These are phyloP conservation scores for Centaurea solstitialis DNA, from an alignment of 129 eudicot genomes.

Conservation along the genomic window DNA sequence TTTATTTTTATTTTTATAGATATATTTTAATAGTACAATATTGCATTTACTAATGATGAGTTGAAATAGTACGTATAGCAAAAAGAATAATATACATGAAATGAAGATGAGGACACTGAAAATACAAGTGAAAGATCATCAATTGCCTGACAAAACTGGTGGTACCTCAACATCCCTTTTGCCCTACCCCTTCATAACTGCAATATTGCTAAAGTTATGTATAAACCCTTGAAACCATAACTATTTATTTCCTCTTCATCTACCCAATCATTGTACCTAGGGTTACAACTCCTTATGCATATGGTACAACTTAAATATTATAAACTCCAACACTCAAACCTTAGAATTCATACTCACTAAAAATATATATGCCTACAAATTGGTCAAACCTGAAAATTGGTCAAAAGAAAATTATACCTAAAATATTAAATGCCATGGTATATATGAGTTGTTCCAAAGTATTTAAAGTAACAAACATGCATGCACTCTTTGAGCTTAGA, in stretches of 20 bases:
- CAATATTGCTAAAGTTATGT: background rate
- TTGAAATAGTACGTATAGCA: constrained; percentile 9
- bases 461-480: no score
- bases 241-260: background rate
- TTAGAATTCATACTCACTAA: no score
- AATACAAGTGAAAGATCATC: constrained; percentile 21
- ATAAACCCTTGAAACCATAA: background rate
- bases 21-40: background rate
- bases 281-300: background rate
- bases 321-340: no score
- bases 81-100: constrained; percentile 13
- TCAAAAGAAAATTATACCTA: no score
- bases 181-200: constrained; percentile 27
- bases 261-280: background rate
- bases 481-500: no score
- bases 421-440: no score
- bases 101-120: constrained; percentile 8
- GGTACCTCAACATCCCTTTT: constrained; percentile 21
- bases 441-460: no score
- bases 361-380: no score
- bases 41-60: background rate
- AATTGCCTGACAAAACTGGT: constrained; percentile 30
- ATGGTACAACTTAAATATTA: no score
- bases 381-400: no score
- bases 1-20: background rate